phyloP scores from a whole-genome alignment of 192 early-diverging fungal species.

The Coemansia sp. region DNA sequence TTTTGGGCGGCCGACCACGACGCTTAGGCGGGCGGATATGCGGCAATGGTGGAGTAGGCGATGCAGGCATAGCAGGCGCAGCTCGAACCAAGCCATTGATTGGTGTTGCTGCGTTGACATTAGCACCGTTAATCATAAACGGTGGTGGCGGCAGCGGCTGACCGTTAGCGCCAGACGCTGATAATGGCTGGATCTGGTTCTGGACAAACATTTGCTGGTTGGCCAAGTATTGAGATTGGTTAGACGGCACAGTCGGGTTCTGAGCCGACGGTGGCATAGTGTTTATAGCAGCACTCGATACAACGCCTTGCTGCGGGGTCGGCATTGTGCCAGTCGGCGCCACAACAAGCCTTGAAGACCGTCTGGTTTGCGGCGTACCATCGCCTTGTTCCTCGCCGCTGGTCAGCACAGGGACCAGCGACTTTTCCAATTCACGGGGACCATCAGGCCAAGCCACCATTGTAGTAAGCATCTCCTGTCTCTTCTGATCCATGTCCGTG shows the following conservation, averaged over 20 bases:
- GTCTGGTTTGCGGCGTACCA: constrained; percentile 34
- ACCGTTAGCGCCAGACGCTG: constrained; percentile 10
- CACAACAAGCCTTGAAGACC: constrained; percentile 17
- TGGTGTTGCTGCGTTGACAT: not conserved
- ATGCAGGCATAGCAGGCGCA: not conserved
- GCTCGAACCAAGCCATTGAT: not conserved
- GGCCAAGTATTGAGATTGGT: constrained; percentile 29
- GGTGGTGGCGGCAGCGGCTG: constrained; percentile 15
- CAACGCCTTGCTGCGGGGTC: not conserved
- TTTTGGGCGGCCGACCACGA: constrained; percentile 52
- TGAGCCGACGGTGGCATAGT: not conserved
- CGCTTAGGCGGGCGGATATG: constrained; percentile 24
- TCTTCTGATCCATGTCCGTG: constrained; percentile 25
- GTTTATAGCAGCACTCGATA: not conserved
- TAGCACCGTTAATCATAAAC: constrained; percentile 15
- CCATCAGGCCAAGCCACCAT: constrained; percentile 34
- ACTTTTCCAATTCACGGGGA: constrained; percentile 33
- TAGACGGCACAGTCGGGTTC: constrained; percentile 8
- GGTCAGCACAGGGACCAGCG: constrained; percentile 11
- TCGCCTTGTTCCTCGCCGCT: constrained; percentile 6
- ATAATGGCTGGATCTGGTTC: constrained; percentile 16
- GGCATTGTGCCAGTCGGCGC: constrained; percentile 1
- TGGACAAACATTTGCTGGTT: constrained; percentile 44
- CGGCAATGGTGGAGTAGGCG: constrained; percentile 7
- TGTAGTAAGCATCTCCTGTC: constrained; percentile 29